Base-by-base conservation (phyloP, 257 asterid genomes). In the Capsicum baccatum region DNA sequence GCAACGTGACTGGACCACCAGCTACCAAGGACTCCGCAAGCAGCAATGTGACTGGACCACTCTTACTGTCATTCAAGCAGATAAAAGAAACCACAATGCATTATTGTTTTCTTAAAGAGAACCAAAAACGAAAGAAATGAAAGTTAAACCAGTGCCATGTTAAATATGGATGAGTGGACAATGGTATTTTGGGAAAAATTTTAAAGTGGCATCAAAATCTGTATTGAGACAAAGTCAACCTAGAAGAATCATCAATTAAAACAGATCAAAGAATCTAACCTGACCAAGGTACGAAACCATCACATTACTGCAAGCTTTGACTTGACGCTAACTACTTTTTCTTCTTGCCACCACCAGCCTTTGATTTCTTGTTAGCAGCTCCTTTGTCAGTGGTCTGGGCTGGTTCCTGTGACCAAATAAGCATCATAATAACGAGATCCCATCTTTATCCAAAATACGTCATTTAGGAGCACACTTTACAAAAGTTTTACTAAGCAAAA, bases 301-400 rank as follows among this genome's bases (percentile, higher is more conserved):
- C 63, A 52, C 81, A 12, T 13, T 54, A 52, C 26, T 52, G 63
- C 81, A 76, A 50, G 63, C 80, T 76, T 26, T 26, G 15, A 76
- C 64, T 26, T 26, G 64, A 13, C 0, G 6, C 82, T 54, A 78
- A 14, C 95, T 93, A 94, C 91, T 91, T 94, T 90, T 83, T 96
- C 91, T 90, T 96, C 93, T 83, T 91, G 42, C 90, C 92, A 33
- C 86, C 84, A 11, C 89, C 91, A 76, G 88, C 86, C 92, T 96
- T 96, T 12, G 88, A 35, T 90, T 94, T 94, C 85, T 94, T 96
- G 92, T 89, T 93, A 74, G 88, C 89, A 39, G 89, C 76, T 89
- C 91, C 96, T 91, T 96, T 94, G 59, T 86, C 93, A 64, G 81
- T 66, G 79, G 90, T 92, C 79, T 85, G 93, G 9, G 89, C 64